Percentiles rank a stretch among this genome's conserved stretches.
Conservation (phyloP, 1,284 basidiomycete genomes). For the Marasmius sp. region DNA sequence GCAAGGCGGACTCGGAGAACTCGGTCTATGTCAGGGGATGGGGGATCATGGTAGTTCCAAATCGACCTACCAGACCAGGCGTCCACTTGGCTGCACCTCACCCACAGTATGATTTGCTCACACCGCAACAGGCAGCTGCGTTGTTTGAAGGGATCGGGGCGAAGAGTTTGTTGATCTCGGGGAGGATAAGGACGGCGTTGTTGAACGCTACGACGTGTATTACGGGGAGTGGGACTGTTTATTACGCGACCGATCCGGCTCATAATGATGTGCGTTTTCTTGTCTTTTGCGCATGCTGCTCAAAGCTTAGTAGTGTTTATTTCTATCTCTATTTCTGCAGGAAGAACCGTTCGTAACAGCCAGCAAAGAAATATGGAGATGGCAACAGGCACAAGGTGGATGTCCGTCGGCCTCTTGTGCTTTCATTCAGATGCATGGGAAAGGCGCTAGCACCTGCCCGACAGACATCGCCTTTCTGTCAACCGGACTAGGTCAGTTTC, state of each 20-base stretch:
- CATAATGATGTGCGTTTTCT: conserved; percentile 36
- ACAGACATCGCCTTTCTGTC: conserved; percentile 41
- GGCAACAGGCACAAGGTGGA: conserved; percentile 36
- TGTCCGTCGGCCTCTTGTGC: conserved; percentile 37
- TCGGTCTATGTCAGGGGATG: conserved; percentile 38
- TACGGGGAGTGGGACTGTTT: conserved; percentile 17
- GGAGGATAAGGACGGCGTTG: conserved; percentile 34
- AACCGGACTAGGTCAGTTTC: conserved; percentile 36
- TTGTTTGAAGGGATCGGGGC: conserved; percentile 35
- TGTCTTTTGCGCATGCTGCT: not conserved
- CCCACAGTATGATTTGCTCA: conserved; percentile 35
- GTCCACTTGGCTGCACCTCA: conserved; percentile 43
- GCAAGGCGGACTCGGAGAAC: conserved; percentile 4
- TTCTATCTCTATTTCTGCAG: conserved; percentile 8
- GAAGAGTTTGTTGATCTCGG: conserved; percentile 40
- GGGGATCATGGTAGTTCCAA: conserved; percentile 38
- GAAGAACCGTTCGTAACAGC: conserved; percentile 36
- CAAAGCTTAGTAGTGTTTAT: too few species aligned
- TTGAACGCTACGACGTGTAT: conserved; percentile 25
- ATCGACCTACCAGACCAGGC: not conserved
- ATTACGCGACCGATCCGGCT: conserved; percentile 42
- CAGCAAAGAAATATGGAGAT: conserved; percentile 32
- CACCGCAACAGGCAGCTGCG: conserved; percentile 37
- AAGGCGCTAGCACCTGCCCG: conserved; percentile 33
- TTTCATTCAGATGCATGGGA: conserved; percentile 46